Evolutionary conservation across 768 basidiomycete genomes (phyloP).

Genomic region (Tylopilus rubrobrunneus): DNA sequence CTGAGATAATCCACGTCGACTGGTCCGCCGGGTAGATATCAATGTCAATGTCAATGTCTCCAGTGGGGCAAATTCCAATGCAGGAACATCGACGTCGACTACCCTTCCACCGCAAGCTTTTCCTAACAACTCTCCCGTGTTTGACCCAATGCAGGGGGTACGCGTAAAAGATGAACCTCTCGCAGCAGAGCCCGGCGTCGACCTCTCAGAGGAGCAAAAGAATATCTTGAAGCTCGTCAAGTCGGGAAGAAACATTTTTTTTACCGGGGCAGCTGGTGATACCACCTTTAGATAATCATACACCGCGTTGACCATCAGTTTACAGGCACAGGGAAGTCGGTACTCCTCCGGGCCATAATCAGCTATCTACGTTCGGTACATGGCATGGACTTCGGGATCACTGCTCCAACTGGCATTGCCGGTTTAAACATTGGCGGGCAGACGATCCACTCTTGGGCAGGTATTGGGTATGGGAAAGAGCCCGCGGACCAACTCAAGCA

Average conservation of each 20-base stretch:
- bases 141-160: not conserved
- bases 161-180: conserved; percentile 1
- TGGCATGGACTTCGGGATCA: conserved; percentile 45
- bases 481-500: conserved; percentile 36
- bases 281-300: not conserved
- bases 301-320: not conserved
- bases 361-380: conserved; percentile 30
- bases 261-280: conserved; percentile 70
- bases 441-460: conserved; percentile 66
- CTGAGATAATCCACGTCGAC: not conserved
- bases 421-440: conserved; percentile 67
- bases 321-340: conserved; percentile 67
- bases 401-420: conserved; percentile 64
- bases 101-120: not conserved
- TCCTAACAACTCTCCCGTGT: not conserved
- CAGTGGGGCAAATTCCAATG: not conserved
- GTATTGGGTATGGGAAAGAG: conserved; percentile 59
- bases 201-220: conserved; percentile 39
- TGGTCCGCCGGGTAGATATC: conserved; percentile 8
- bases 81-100: conserved; percentile 6
- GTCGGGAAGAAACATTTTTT: conserved; percentile 60
- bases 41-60: conserved; percentile 19
- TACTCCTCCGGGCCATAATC: conserved; percentile 63
- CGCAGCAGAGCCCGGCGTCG: conserved; percentile 8
- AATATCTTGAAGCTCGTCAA: conserved; percentile 44